Evolutionary conservation across 2,329 filamentous ascomycete genomes (phyloP), one percentile per base, ranked within the genome.

Genomic region (Apiospora saccharicola): DNA sequence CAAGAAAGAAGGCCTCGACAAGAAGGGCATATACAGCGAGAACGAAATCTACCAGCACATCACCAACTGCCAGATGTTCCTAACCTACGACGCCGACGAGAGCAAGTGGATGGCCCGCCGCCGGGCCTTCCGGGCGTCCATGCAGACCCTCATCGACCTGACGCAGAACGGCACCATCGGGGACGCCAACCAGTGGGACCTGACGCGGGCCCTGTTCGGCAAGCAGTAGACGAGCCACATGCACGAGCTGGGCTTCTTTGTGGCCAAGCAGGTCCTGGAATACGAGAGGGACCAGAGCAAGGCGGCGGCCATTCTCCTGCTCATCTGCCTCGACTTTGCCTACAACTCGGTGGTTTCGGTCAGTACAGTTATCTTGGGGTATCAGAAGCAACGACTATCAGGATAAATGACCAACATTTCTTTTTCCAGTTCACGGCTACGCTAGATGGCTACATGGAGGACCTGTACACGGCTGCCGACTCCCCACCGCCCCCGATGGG

Each of bases 11-110:
- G n/a, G n/a, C n/a, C n/a, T n/a, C n/a, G 85, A 83, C 71, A 82
- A 87, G 0, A 85, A 86, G 70, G 88, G 87, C 19, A 80, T 89
- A 41, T 88, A 88, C 76, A 86, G 85, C 0, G 88, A 90, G 75
- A 79, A 83, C 14, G 85, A 90, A 73, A 80, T 90, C 22, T 88
- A 89, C 75, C 80, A 86, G 71, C 83, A 89, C 37, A 26, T 72
- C 16, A 64, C 68, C 22, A 26, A 69, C 6, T 70, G 44, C 26
- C 19, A 46, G 30, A 37, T 34, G 41, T 53, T 69, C 26, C 61
- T 61, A 10, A 14, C 41, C 24, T 67, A 46, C 13, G 14, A 30
- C n/a, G 44, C 16, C 41, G 68, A 69, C 68, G 43, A 43, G 24
- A 46, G 34, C 68, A 69, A 69, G 47, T 49, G 43, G 43, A 51